Base-by-base conservation (phyloP, 2,329 filamentous ascomycete genomes). In the Alternaria viburni region DNA sequence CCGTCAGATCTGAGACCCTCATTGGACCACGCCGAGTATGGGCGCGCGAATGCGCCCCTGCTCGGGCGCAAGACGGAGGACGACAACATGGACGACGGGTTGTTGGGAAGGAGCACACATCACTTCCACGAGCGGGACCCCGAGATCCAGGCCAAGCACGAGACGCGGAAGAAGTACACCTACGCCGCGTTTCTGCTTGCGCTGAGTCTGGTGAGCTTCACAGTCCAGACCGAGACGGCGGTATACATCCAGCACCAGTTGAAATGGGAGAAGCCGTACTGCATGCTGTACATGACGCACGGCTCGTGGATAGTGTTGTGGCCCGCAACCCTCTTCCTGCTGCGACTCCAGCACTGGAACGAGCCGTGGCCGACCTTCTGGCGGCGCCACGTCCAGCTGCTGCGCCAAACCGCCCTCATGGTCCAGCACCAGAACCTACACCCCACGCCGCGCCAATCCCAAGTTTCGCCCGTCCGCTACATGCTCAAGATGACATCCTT, bases 211-310 rank as follows among this genome's bases (percentile, higher is more conserved):
- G 83, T 97, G 62, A 91, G 92, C 76, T 99, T 99, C 79, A 93
- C 93, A 51, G 85, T 97, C 6, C 96, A 99, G 86, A 98, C 96
- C 4, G 95, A 98, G 84, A 93, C 97, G 57, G 95, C 94, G 11
- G 90, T 96, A 10, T 94, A 97, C 82, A 96, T 99, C 65, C 95
- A 98, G 83, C 90, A 95, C 78, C 90, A 96, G 64, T 82, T 97
- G 67, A 89, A 91, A 67, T 99, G 96, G 96, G 89, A 96, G 82
- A 99, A 99, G 84, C 93, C 96, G n/a, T 99, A 97, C 83, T 97
- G 93, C 85, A 99, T 99, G 96, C 88, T 99, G 86, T 97, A 97
- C 81, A 86, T 99, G 69, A 99, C 96, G 11, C 96, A 99, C 82
- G 92, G 95, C 59, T 97, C 93, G 2, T 99, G 96, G 96, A 80